Conservation (phyloP, 495 filamentous ascomycete species). For the Talaromyces adpressus region DNA sequence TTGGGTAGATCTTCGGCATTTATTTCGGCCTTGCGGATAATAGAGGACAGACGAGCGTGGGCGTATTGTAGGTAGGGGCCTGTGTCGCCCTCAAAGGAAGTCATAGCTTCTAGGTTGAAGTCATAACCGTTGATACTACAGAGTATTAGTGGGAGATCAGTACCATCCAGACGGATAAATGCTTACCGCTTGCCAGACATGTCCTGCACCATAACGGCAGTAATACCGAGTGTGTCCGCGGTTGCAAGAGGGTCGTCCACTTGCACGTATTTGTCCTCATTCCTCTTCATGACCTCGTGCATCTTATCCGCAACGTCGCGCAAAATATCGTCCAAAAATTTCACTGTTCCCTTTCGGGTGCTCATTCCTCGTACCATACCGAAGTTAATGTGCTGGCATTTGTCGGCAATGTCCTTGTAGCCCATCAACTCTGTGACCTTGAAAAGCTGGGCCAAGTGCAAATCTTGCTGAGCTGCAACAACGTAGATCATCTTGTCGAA, state of each 20-base stretch:
- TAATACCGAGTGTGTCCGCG: slow-evolving; percentile 54
- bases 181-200: slow-evolving; percentile 61
- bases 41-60: slow-evolving; percentile 60
- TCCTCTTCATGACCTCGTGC: slow-evolving; percentile 65
- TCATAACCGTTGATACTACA: slow-evolving; percentile 56
- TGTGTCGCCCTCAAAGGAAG: slow-evolving; percentile 64
- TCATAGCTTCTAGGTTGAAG: slow-evolving; percentile 64
- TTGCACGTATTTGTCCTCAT: slow-evolving; percentile 57
- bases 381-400: slow-evolving; percentile 67
- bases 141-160: slow-evolving; percentile 12
- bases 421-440: slow-evolving; percentile 65
- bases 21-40: slow-evolving; percentile 46
- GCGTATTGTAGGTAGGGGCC: slow-evolving; percentile 66
- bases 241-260: slow-evolving; percentile 51
- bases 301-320: slow-evolving; percentile 58
- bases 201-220: slow-evolving; percentile 66
- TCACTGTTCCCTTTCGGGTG: slow-evolving; percentile 61
- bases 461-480: slow-evolving; percentile 60
- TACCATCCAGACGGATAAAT: not conserved
- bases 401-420: slow-evolving; percentile 49
- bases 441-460: slow-evolving; percentile 68
- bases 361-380: slow-evolving; percentile 68
- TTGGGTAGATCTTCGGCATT: slow-evolving; percentile 33
- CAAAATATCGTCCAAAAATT: slow-evolving; percentile 64
- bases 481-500: slow-evolving; percentile 78